phyloP scores from a whole-genome alignment of 768 basidiomycete species.

The Xerocomus potaroensis region DNA sequence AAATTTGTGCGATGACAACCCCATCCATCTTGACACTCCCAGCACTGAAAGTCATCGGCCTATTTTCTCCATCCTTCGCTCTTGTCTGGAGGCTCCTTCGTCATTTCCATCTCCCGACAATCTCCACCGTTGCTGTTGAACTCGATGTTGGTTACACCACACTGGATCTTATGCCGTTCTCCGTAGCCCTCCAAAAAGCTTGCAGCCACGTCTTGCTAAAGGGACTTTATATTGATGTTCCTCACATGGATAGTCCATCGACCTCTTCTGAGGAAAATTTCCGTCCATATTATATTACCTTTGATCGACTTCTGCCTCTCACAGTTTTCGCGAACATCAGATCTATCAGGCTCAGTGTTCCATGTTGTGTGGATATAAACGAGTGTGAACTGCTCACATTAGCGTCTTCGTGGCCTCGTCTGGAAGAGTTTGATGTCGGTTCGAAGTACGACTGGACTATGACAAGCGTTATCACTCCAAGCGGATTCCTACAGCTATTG shows the following conservation, averaged over 20 bases:
- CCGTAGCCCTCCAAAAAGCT: neutral
- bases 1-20: neutral
- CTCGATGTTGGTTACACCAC: neutral
- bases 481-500: no score
- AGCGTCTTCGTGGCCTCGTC: constrained; percentile 13
- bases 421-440: neutral
- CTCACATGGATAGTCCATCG: neutral
- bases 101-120: neutral
- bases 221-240: neutral
- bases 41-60: neutral
- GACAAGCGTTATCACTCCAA: no score
- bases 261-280: no score
- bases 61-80: neutral
- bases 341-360: neutral
- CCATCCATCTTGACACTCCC: neutral
- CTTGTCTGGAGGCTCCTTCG: neutral
- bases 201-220: neutral
- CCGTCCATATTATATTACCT: neutral
- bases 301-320: constrained; percentile 2
- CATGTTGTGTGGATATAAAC: constrained; percentile 3
- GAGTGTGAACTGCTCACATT: constrained; percentile 7
- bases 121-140: neutral
- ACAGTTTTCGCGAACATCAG: constrained; percentile 7
- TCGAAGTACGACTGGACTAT: no score
- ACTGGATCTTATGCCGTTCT: constrained; percentile 1